Conservation (phyloP, 2,329 filamentous ascomycete genomes). For the Aspergillus sp. region DNA sequence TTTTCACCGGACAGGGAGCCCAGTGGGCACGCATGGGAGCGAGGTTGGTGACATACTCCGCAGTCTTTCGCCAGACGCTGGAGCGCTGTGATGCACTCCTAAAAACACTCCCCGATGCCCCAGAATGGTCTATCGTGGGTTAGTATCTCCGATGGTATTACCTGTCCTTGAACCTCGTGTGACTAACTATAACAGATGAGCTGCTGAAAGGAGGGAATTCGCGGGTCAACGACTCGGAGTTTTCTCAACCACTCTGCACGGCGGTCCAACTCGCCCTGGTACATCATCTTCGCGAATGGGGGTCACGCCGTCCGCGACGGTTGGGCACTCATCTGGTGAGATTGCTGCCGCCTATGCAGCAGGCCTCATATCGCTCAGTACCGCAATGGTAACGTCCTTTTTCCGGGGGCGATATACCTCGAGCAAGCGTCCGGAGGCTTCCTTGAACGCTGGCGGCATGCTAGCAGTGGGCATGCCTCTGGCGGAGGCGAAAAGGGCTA, state of each 20-base stretch:
- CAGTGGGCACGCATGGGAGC: too few relatives aligned
- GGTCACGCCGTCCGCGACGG: slow-evolving; percentile 27
- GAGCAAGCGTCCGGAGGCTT: too few relatives aligned
- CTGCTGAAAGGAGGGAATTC: neutral
- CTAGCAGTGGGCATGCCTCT: neutral
- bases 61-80: too few relatives aligned
- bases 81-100: too few relatives aligned
- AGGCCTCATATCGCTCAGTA: slow-evolving; percentile 12
- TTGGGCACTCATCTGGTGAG: slow-evolving; percentile 48
- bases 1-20: too few relatives aligned
- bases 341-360: slow-evolving; percentile 36
- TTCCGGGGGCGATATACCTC: slow-evolving; percentile 17
- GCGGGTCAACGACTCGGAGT: slow-evolving; percentile 3
- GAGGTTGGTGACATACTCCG: too few relatives aligned
- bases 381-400: slow-evolving; percentile 20
- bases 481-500: neutral
- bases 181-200: slow-evolving; percentile 1
- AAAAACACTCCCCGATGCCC: too few relatives aligned
- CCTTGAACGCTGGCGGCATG: slow-evolving; percentile 11
- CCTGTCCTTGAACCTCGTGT: too few relatives aligned
- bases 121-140: too few relatives aligned
- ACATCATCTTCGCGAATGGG: slow-evolving; percentile 14
- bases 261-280: slow-evolving; percentile 17
- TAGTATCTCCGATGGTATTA: too few relatives aligned
- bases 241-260: slow-evolving; percentile 12